Evolutionary conservation across 352 stramenopile genomes (phyloP).

Genomic region (Achlya hypogyna): DNA sequence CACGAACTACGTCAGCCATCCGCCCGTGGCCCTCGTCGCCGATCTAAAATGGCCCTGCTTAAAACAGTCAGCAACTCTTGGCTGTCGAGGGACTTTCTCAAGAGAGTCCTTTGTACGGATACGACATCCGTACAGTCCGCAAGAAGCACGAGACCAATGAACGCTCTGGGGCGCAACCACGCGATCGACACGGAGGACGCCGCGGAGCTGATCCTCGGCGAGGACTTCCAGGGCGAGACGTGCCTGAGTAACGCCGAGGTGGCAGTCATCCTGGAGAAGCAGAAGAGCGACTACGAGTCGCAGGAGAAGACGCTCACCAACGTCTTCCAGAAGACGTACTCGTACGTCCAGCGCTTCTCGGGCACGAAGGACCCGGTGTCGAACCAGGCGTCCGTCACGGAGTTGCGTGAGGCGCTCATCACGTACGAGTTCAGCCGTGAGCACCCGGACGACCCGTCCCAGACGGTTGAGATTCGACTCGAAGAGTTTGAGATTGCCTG

Average conservation of each 20-base stretch:
- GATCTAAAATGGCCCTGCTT: no score
- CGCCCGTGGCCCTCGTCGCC: no score
- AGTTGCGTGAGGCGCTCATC: conserved; percentile 82
- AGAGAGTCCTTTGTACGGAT: no score
- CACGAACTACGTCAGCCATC: no score
- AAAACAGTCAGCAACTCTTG: no score
- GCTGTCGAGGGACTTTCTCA: no score
- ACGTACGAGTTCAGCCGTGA: conserved; percentile 77
- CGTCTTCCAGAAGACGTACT: conserved; percentile 89
- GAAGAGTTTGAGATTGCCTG: conserved; percentile 87
- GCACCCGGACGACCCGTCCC: conserved; percentile 32
- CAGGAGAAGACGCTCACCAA: conserved; percentile 84
- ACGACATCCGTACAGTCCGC: no score
- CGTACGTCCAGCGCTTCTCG: conserved; percentile 86
- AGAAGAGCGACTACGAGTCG: conserved; percentile 86
- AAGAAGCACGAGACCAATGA: background rate
- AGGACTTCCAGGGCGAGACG: conserved; percentile 84
- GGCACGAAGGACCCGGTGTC: conserved; percentile 86
- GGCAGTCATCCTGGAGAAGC: conserved; percentile 85
- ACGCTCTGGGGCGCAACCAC: conserved; percentile 36
- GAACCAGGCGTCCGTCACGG: conserved; percentile 84
- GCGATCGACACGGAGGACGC: conserved; percentile 86
- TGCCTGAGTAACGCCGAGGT: conserved; percentile 86
- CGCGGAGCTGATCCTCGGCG: conserved; percentile 79
- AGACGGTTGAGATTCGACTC: conserved; percentile 65